A percentile compares a stretch with the other conserved stretches of the same genome.
These are phyloP conservation scores for Martensiomyces pterosporus DNA, from an alignment of 192 early-diverging fungal genomes.

Conservation along the genomic window DNA sequence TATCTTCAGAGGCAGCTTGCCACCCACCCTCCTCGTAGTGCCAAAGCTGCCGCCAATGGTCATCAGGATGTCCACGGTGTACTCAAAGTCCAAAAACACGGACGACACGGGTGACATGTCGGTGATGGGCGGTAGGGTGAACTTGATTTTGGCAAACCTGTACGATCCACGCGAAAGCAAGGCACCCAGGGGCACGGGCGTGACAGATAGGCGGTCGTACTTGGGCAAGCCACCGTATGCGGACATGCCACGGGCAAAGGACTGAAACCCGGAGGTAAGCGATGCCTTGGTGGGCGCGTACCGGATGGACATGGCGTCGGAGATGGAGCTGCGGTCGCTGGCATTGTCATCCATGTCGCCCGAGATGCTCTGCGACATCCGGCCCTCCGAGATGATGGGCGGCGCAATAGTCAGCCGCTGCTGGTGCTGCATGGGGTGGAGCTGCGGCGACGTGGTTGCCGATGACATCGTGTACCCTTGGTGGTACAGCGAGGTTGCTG, in stretches of 20 bases:
- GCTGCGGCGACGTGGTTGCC: constrained; percentile 2
- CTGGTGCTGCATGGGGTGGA: too few relatives aligned
- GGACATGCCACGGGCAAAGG: constrained; percentile 24
- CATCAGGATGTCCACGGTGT: constrained; percentile 41
- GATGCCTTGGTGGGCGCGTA: constrained; percentile 31
- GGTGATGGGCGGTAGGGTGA: constrained; percentile 32
- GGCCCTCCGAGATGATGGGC: constrained; percentile 1
- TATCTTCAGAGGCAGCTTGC: constrained; percentile 42
- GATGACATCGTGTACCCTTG: neutral
- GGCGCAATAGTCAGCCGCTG: neutral
- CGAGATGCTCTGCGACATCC: constrained; percentile 28
- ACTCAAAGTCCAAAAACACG: constrained; percentile 49
- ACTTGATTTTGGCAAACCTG: constrained; percentile 47
- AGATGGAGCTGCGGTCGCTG: constrained; percentile 47
- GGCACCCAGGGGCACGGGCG: constrained; percentile 34
- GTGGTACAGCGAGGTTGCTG: neutral
- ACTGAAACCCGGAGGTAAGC: constrained; percentile 10
- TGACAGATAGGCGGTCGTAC: constrained; percentile 12
- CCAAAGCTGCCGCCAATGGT: constrained; percentile 48
- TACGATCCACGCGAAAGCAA: constrained; percentile 45
- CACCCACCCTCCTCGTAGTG: constrained; percentile 19
- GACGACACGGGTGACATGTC: constrained; percentile 49
- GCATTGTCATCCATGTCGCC: constrained; percentile 31
- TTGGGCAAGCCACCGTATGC: constrained; percentile 6
- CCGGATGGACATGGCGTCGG: constrained; percentile 38